Percentiles rank a stretch among this genome's conserved stretches.
These are phyloP conservation scores for Gryganskiella cystojenkinii DNA, from an alignment of 192 early-diverging fungal species.

Conservation along the genomic window DNA sequence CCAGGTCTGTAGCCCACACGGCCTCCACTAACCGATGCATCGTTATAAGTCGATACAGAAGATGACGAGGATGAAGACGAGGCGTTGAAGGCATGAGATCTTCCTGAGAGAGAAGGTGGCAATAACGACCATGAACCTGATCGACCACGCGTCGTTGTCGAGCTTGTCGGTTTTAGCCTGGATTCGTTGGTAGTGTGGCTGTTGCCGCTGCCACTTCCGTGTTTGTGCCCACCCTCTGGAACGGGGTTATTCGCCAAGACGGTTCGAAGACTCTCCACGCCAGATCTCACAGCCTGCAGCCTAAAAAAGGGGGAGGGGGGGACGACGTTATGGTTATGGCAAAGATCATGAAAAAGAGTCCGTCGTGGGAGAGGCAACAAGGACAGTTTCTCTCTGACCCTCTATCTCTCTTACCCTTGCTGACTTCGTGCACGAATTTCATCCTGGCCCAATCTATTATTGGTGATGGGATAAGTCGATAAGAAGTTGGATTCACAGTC, in stretches of 20 bases:
- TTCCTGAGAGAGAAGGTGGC: slow-evolving; percentile 7
- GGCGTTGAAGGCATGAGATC: neutral
- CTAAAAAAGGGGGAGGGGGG: slow-evolving; percentile 8
- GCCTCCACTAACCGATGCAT: no score
- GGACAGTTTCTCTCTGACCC: neutral
- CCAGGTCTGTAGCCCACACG: no score
- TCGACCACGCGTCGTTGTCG: neutral
- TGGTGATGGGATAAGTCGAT: neutral
- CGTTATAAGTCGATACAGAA: neutral
- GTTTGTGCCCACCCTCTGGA: no score
- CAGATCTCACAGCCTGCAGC: slow-evolving; percentile 40
- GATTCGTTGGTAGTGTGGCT: neutral
- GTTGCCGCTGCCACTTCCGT: neutral
- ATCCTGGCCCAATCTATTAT: slow-evolving; percentile 37
- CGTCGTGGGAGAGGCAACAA: neutral
- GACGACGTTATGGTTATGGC: neutral
- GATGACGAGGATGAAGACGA: neutral
- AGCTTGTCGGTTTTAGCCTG: neutral
- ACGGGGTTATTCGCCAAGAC: slow-evolving; percentile 33
- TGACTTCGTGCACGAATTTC: slow-evolving; percentile 44
- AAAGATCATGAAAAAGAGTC: neutral
- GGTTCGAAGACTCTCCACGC: slow-evolving; percentile 45
- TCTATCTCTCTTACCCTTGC: slow-evolving; percentile 28
- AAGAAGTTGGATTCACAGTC: no score
- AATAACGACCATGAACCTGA: slow-evolving; percentile 19